Evolutionary conservation across 108 stramenopile genomes (phyloP).

Genomic region (Aureococcus anophagefferens): DNA sequence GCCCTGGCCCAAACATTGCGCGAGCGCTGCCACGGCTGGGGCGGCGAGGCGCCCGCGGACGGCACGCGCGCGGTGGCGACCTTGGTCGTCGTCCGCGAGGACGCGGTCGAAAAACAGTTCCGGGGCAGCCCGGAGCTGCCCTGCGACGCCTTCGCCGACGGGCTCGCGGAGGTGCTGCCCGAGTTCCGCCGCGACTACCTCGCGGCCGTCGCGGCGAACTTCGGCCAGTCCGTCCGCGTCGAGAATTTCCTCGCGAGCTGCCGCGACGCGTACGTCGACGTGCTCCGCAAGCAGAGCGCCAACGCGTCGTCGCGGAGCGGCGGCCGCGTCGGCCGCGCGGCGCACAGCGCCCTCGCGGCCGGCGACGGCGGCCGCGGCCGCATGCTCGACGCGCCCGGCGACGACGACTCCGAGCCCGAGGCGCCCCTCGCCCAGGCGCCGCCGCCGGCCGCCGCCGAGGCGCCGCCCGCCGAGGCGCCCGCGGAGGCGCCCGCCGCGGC

Average conservation of each 20-base stretch:
- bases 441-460: too few relatives aligned
- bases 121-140: not conserved
- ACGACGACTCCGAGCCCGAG: too few relatives aligned
- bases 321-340: too few relatives aligned
- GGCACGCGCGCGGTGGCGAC: not conserved
- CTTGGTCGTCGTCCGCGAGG: not conserved
- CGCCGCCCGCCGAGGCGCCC: too few relatives aligned
- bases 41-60: not conserved
- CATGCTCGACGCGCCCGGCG: too few relatives aligned
- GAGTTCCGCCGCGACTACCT: not conserved
- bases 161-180: not conserved
- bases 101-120: not conserved
- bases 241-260: not conserved
- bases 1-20: not conserved
- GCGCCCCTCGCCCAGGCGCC: too few relatives aligned
- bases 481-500: too few relatives aligned
- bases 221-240: not conserved
- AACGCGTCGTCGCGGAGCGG: too few relatives aligned
- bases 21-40: not conserved
- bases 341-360: too few relatives aligned
- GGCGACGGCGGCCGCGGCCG: too few relatives aligned
- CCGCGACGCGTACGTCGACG: not conserved
- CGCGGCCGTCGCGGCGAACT: not conserved
- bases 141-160: not conserved
- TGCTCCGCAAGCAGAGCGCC: too few relatives aligned